phyloP scores from a whole-genome alignment of 164 flowering plant species.

The Macadamia integrifolia region DNA sequence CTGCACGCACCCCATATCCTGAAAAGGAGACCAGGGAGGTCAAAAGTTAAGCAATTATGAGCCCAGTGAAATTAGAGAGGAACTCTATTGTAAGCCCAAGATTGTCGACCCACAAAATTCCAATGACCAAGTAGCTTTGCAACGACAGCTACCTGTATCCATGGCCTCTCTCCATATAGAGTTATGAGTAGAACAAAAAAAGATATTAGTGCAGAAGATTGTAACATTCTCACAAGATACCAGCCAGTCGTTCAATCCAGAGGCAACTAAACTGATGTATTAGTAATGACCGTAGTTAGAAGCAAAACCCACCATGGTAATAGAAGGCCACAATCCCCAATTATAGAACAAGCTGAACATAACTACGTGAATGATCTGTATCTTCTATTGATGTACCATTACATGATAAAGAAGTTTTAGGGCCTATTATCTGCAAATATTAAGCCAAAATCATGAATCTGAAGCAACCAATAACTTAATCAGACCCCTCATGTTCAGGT shows the following conservation, averaged over 20 bases:
- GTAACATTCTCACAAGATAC: conserved; percentile 18
- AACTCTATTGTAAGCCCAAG: conserved; percentile 3
- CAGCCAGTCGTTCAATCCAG: conserved; percentile 21
- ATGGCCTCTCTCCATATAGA: conserved; percentile 19
- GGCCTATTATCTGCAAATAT: conserved; percentile 2
- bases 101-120: conserved; percentile 12
- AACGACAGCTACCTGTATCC: conserved; percentile 22
- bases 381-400: conserved; percentile 4
- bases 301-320: conserved; percentile 2
- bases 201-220: conserved; percentile 13
- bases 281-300: not conserved
- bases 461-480: conserved; percentile 12
- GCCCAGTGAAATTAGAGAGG: not conserved
- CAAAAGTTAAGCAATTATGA: conserved; percentile 19
- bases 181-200: conserved; percentile 17
- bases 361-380: conserved; percentile 4
- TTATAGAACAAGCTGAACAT: conserved; percentile 3
- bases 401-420: conserved; percentile 4
- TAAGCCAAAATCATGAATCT: conserved; percentile 13
- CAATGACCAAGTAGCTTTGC: conserved; percentile 17
- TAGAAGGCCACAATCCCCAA: conserved; percentile 3
- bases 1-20: conserved; percentile 82
- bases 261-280: conserved; percentile 4
- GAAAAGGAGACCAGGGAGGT: conserved; percentile 43
- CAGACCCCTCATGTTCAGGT: not conserved